A percentile compares a stretch with the other conserved stretches of the same genome.
Conservation (phyloP, 2,329 filamentous ascomycete genomes). For the Fusarium torreyae region DNA sequence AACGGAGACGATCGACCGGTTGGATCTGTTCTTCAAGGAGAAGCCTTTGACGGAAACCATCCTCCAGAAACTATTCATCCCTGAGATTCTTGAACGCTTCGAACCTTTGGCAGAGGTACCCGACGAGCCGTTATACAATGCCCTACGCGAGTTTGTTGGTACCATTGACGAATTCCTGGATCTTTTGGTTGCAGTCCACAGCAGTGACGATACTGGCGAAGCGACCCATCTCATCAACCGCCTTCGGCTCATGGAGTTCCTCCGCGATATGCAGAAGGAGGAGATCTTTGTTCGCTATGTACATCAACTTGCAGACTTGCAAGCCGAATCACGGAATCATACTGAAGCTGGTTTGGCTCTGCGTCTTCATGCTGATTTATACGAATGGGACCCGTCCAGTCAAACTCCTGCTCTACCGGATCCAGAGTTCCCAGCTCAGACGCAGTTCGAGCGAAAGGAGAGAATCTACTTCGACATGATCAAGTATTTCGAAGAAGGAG, state of each 20-base stretch:
- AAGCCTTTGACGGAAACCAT: conserved; percentile 91
- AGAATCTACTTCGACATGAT: conserved; percentile 95
- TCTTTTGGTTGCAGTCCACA: conserved; percentile 90
- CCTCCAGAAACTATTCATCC: conserved; percentile 92
- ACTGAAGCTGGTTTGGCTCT: conserved; percentile 92
- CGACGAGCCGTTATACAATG: conserved; percentile 81
- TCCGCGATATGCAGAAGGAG: conserved; percentile 96
- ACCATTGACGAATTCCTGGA: conserved; percentile 94
- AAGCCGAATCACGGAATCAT: conserved; percentile 81
- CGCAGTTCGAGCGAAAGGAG: conserved; percentile 93
- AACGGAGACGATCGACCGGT: conserved; percentile 94
- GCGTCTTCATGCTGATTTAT: conserved; percentile 91
- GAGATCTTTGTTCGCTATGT: conserved; percentile 98
- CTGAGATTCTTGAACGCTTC: conserved; percentile 87
- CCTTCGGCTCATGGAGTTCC: conserved; percentile 92
- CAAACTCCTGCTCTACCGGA: conserved; percentile 77
- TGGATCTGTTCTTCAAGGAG: conserved; percentile 91
- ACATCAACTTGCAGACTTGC: conserved; percentile 87
- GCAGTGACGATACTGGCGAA: conserved; percentile 79
- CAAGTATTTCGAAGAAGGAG: conserved; percentile 93
- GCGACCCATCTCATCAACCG: conserved; percentile 89
- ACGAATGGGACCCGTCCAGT: conserved; percentile 86
- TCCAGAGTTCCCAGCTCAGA: conserved; percentile 85
- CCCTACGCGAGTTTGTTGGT: conserved; percentile 82
- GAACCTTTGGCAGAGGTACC: conserved; percentile 75